phyloP scores from a whole-genome alignment of 495 filamentous ascomycete genomes.

The Pseudomonodictys pantanalensis region DNA sequence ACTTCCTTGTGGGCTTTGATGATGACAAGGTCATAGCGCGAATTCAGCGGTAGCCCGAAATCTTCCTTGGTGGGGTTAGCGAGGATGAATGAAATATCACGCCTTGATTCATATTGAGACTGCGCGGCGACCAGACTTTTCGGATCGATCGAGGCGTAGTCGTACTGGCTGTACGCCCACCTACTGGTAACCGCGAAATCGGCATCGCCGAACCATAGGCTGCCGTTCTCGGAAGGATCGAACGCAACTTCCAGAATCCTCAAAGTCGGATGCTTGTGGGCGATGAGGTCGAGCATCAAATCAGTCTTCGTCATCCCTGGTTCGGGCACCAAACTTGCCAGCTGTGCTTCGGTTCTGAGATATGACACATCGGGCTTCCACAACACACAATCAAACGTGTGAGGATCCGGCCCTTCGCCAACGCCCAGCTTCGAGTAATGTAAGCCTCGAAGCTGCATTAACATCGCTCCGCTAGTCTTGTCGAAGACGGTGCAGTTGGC shows the following conservation, averaged over 20 bases:
- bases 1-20: no score
- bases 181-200: neutral
- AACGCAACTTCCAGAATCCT: neutral
- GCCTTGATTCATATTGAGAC: neutral
- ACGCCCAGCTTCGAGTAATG: conserved; percentile 8
- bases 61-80: neutral
- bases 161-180: neutral
- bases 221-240: neutral
- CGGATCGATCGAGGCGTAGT: neutral
- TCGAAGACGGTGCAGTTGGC: neutral
- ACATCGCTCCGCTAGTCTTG: neutral
- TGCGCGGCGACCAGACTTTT: neutral
- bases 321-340: neutral
- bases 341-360: conserved; percentile 4
- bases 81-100: neutral
- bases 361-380: conserved; percentile 41
- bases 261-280: neutral
- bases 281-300: neutral
- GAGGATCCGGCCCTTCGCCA: neutral
- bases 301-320: neutral
- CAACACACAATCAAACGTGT: conserved; percentile 21
- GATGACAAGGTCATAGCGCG: neutral
- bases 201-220: neutral
- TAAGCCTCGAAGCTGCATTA: conserved; percentile 8
- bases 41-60: neutral